Percentiles rank a stretch among this genome's conserved stretches.
phyloP scores from a whole-genome alignment of 345 rosid genomes.

The rapeseed (Brassica napus) region Da-Ae NC_063446.1:37012501-37013000 shows the following conservation, averaged over 20 bases:
- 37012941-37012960: constrained; percentile 24
- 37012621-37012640: constrained; percentile 95
- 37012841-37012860: constrained; percentile 83
- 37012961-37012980: constrained; percentile 2
- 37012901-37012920: constrained; percentile 37
- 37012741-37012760: constrained; percentile 58
- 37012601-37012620: constrained; percentile 93
- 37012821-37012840: constrained; percentile 81
- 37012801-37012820: constrained; percentile 77
- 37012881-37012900: constrained; percentile 49
- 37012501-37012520: constrained; percentile 42
- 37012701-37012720: constrained; percentile 80
- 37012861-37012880: constrained; percentile 87
- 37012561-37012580: constrained; percentile 83
- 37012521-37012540: constrained; percentile 25
- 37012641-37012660: constrained; percentile 76
- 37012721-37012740: constrained; percentile 68
- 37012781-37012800: constrained; percentile 67
- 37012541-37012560: constrained; percentile 40
- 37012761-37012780: constrained; percentile 76
- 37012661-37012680: constrained; percentile 78
- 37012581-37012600: constrained; percentile 93
- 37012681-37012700: constrained; percentile 76
- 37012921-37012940: constrained; percentile 12
- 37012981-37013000: constrained; percentile 25